Evolutionary conservation across 2,329 filamentous ascomycete species (phyloP), one percentile per base, ranked within the genome.

Genomic region (Colletotrichum sp.): DNA sequence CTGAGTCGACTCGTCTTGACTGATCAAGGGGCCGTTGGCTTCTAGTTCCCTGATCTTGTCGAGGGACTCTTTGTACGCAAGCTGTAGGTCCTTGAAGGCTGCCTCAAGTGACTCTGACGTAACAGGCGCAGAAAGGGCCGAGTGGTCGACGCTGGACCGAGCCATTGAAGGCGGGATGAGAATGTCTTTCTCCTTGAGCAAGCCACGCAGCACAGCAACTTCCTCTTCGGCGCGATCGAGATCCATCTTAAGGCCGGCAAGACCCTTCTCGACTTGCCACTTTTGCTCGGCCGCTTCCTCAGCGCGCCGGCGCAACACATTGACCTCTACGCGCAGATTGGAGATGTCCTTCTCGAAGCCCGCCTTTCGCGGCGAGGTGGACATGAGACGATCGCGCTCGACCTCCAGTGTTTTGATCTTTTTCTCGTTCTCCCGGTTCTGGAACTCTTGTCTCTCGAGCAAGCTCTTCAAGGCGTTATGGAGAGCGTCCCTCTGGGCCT

Each of bases 261-360:
- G 88, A 22, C 95, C 95, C 85, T 98, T 98, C 85, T 98, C 96
- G 77, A 96, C 96, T 82, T 98, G 94, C 93, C 95, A 99, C 85
- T 99, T 99, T 81, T 98, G 95, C 82, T 98, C 95, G 16, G 99
- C 90, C 18, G 96, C 96, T 78, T 99, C 96, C 80, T 99, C 96
- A 34, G 96, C 96, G 70, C 97, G 93, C 77, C 93, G 93, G 59
- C 97, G 93, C 72, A 99, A 89, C 18, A 94, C 91, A 68, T 94
- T 95, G 77, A 99, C 94, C 83, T 99, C 97, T 28, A 94, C 92
- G 75, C 96, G 93, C 59, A 99, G 88, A 77, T 90, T 93, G 3
- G 90, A 89, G 8, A 99, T 95, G 81, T 99, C 96, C 79, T 90
- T 92, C 83, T 98, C 94, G 83, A 98, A 99, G 12, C 95, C 95